Conservation (phyloP, 768 basidiomycete genomes). For the Termitomyces sp. region DNA sequence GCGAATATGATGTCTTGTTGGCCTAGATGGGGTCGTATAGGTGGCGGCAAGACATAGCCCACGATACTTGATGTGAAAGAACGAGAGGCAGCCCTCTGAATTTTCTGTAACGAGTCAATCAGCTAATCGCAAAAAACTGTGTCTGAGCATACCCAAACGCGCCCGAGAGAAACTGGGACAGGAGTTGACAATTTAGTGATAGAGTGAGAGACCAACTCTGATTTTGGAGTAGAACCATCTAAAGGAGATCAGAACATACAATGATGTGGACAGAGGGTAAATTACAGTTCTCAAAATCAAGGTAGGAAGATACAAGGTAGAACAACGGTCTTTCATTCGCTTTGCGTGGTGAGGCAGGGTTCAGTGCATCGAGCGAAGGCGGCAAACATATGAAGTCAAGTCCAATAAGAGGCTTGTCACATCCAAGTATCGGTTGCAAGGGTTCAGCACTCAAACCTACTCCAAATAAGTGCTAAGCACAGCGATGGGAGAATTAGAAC, state of each 20-base stretch:
- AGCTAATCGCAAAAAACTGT: not conserved
- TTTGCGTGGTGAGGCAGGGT: slow-evolving; percentile 11
- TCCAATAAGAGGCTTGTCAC: slow-evolving; percentile 30
- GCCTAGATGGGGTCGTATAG: slow-evolving; percentile 25
- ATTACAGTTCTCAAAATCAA: slow-evolving; percentile 64
- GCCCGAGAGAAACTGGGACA: slow-evolving; percentile 15
- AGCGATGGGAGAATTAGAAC: slow-evolving; percentile 10
- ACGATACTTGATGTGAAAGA: slow-evolving; percentile 40
- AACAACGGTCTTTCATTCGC: slow-evolving; percentile 25
- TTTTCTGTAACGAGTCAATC: slow-evolving; percentile 18
- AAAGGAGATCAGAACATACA: not conserved
- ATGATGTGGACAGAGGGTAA: not conserved
- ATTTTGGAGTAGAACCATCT: slow-evolving; percentile 35
- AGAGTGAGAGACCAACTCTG: slow-evolving; percentile 31
- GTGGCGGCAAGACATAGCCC: slow-evolving; percentile 38
- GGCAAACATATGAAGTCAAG: slow-evolving; percentile 40
- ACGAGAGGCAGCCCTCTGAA: slow-evolving; percentile 29
- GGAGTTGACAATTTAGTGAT: slow-evolving; percentile 16
- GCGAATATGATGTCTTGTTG: slow-evolving; percentile 34
- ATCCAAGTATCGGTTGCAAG: slow-evolving; percentile 37
- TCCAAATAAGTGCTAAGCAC: not conserved
- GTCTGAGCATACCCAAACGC: slow-evolving; percentile 33
- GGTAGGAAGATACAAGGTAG: slow-evolving; percentile 45
- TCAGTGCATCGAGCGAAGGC: slow-evolving; percentile 5
- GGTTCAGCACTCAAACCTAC: slow-evolving; percentile 39